phyloP scores from a whole-genome alignment of 345 rosid species.

The Heritiera fomes region DNA sequence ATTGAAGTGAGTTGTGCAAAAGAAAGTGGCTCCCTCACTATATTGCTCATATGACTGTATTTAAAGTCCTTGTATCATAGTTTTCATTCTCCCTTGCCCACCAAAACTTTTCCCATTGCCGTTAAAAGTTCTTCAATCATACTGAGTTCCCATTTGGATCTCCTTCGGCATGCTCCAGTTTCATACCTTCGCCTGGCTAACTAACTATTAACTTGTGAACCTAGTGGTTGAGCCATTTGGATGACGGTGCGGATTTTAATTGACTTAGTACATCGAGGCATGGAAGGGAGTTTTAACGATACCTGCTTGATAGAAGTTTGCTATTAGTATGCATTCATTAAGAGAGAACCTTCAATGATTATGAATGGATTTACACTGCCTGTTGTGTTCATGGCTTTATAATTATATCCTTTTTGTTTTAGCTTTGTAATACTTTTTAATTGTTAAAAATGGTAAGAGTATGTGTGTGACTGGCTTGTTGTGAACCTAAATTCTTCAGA shows the following conservation, averaged over 20 bases:
- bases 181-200: not conserved
- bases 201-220: not conserved
- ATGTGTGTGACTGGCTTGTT: not conserved
- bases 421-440: not conserved
- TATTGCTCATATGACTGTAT: not conserved
- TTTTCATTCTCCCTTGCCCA: not conserved
- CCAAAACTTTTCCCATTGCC: not conserved
- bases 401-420: not conserved
- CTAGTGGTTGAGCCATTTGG: not conserved
- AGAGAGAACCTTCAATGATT: not conserved
- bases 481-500: not conserved
- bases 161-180: not conserved
- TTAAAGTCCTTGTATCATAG: not conserved
- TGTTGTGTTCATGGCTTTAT: not conserved
- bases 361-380: not conserved
- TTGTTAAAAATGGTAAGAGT: not conserved
- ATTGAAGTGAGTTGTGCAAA: not conserved
- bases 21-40: not conserved
- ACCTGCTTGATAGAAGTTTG: not conserved
- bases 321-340: not conserved
- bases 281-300: not conserved
- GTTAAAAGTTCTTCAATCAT: not conserved
- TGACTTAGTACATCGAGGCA: not conserved
- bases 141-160: not conserved
- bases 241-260: not conserved